Evolutionary conservation across 2,329 filamentous ascomycete genomes (phyloP).

Genomic region (Diaporthe aspalathi): DNA sequence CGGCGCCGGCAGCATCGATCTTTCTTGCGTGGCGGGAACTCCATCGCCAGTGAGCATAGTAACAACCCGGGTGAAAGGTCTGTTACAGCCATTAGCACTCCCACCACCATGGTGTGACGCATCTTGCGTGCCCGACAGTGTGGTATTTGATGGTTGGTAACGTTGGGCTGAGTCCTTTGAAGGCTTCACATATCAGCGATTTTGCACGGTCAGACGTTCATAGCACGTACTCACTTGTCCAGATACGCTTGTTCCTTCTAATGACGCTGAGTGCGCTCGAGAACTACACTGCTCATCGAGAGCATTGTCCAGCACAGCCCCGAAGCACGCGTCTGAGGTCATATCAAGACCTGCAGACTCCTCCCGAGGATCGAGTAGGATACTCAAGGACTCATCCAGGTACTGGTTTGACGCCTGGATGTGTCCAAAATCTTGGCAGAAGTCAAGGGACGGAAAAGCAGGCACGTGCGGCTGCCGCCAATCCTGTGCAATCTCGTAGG

Average conservation of each 20-base stretch:
- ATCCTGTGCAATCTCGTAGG: neutral
- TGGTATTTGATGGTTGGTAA: conserved; percentile 2
- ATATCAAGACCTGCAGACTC: neutral
- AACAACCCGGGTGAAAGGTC: conserved; percentile 1
- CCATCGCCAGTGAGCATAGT: neutral
- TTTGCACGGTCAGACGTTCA: neutral
- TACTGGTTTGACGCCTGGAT: conserved; percentile 2
- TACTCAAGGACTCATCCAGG: neutral
- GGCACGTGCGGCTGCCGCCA: neutral
- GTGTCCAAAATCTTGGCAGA: conserved; percentile 4
- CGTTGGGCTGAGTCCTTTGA: conserved; percentile 18
- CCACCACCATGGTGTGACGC: conserved; percentile 5
- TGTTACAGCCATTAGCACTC: neutral
- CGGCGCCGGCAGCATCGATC: neutral
- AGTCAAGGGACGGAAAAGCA: neutral
- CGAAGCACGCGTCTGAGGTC: neutral
- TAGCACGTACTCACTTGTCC: conserved; percentile 5
- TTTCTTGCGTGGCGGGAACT: neutral
- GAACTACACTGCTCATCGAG: neutral
- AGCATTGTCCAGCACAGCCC: neutral
- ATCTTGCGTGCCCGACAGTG: conserved; percentile 2
- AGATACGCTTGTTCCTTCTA: conserved; percentile 7
- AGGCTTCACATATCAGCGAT: conserved; percentile 6
- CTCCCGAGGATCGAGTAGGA: conserved; percentile 2
- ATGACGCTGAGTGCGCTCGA: conserved; percentile 10